Evolutionary conservation across 495 filamentous ascomycete species (phyloP), one percentile per base, ranked within the genome.

Genomic region (Hypoxylon cercidicola): DNA sequence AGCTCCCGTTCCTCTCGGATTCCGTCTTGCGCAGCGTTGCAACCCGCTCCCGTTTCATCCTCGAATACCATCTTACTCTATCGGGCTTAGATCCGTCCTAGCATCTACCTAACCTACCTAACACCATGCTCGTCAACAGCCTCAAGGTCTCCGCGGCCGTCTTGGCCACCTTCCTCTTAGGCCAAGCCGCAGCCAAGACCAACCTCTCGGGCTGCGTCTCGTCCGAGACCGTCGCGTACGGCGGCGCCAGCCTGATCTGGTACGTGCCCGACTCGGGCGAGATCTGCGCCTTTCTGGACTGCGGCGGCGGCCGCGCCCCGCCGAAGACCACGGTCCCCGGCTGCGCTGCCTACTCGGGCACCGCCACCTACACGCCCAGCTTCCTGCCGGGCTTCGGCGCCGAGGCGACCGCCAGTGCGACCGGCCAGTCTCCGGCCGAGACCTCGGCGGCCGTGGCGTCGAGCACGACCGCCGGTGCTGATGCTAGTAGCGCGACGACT

Each of bases 291-390:
- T 71, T 82, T 43, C 77, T 85, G 58, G 86, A 88, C 79, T 89
- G 88, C 68, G 88, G 88, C 25, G 88, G 88, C 53, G 87, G 86
- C 19, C 79, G 82, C 41, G 87, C 85, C 9, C 86, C 87, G 0
- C 80, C 83, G 0, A 89, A 85, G 74, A 84, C 82, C 16, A 79
- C 79, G 28, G 81, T 85, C 23, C 86, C 87, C 1, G 87, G 86
- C 7, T 90, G 88, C 68, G 41, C 44, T 21, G 62, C 58, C 12
- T 90, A 90, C 72, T 70, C 67, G 2, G 87, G 87, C 41, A 87
- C 85, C 7, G 83, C 75, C 19, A 82, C 82, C 15, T 78, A 84
- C 55, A 75, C 77, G 19, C 79, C 85, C 3, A 78, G 69, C 57
- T 87, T 77, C 67, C 67, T 85, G 6, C 71, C 79, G 15, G 80